Evolutionary conservation across 2,329 filamentous ascomycete genomes (phyloP).

Genomic region (Fusarium sp.): DNA sequence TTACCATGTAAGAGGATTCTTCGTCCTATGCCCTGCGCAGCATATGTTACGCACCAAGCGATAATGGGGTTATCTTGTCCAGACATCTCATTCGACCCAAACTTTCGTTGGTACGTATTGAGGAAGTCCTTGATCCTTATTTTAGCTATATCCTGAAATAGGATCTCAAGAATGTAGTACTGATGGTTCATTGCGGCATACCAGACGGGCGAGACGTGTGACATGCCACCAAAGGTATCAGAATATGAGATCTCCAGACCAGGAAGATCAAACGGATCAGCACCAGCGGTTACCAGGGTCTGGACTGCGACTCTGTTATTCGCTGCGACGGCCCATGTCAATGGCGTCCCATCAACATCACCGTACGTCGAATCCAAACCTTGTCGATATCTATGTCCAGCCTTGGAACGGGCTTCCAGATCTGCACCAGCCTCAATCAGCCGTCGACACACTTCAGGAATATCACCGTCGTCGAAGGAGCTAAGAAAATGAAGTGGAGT

Average conservation of each 20-base stretch:
- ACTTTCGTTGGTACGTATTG: background rate
- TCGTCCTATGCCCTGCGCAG: background rate
- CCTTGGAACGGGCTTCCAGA: background rate
- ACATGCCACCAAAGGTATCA: background rate
- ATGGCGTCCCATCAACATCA: background rate
- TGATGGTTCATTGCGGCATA: background rate
- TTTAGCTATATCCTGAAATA: accelerated
- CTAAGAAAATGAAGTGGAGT: background rate
- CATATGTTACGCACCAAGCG: background rate
- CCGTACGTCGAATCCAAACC: background rate
- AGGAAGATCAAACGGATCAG: background rate
- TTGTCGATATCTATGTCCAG: background rate
- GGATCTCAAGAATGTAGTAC: background rate
- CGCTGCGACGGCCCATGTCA: background rate
- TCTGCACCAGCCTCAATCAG: background rate
- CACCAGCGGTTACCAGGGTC: accelerated
- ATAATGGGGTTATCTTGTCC: background rate
- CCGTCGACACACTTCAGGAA: background rate
- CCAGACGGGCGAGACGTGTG: background rate
- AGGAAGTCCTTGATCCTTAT: accelerated
- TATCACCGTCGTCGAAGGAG: accelerated
- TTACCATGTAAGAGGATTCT: background rate
- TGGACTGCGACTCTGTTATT: accelerated
- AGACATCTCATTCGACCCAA: background rate
- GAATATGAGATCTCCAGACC: background rate